phyloP scores from a whole-genome alignment of 805 yeast species.

The Soucietia sequanensis region DNA sequence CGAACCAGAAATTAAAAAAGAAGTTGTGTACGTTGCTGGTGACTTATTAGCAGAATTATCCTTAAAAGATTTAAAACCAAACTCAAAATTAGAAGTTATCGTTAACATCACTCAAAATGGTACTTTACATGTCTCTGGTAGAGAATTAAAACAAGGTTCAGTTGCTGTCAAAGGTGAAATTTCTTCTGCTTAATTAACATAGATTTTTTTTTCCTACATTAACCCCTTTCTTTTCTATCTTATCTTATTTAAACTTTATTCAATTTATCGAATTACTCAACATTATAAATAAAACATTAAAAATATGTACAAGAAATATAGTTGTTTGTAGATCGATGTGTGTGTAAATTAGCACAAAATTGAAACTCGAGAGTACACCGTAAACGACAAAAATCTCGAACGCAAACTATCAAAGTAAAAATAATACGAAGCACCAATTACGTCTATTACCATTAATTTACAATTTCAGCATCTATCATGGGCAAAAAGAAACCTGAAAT shows the following conservation, averaged over 20 bases:
- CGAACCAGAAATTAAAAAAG: conserved; percentile 85
- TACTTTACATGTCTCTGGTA: conserved; percentile 60
- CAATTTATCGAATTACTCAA: background rate
- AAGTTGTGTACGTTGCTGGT: conserved; percentile 71
- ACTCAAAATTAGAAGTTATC: conserved; percentile 65
- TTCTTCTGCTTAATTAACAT: conserved; percentile 13
- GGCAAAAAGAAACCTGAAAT: conserved; percentile 44
- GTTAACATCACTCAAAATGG: conserved; percentile 67
- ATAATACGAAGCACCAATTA: no score
- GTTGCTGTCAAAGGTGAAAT: conserved; percentile 57
- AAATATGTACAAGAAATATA: no score
- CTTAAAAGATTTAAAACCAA: conserved; percentile 64
- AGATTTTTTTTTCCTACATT: background rate
- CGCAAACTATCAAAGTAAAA: no score
- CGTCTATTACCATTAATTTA: background rate
- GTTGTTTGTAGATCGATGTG: no score
- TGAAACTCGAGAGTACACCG: no score
- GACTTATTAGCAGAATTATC: conserved; percentile 75
- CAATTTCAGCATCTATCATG: conserved; percentile 21
- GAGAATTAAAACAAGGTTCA: conserved; percentile 61
- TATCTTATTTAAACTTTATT: no score
- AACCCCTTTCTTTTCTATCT: no score
- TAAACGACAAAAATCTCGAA: no score
- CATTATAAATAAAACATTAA: no score
- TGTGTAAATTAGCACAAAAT: no score